phyloP scores from a whole-genome alignment of 2,329 filamentous ascomycete genomes.

The Lomentospora prolificans region DNA sequence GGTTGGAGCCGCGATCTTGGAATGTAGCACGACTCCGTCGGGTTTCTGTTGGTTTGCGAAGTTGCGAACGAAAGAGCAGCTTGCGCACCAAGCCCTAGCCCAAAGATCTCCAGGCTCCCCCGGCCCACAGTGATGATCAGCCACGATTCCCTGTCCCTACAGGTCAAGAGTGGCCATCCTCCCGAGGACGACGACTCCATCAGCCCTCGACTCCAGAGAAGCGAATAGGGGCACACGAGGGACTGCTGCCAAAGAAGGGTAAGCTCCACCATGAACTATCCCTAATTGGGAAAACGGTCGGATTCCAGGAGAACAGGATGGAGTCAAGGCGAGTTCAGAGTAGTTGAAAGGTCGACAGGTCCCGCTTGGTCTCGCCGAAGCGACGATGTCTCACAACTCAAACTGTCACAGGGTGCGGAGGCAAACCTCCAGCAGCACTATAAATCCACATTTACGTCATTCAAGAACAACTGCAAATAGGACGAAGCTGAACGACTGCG shows the following conservation, averaged over 20 bases:
- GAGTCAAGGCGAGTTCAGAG: no score
- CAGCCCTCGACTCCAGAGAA: background rate
- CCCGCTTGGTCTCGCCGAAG: no score
- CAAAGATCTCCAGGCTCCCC: background rate
- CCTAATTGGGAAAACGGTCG: background rate
- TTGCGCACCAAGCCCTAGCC: no score
- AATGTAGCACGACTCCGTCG: background rate
- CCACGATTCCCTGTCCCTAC: slow-evolving; percentile 1
- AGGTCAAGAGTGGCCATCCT: background rate
- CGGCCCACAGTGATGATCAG: slow-evolving; percentile 4
- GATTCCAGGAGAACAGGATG: background rate
- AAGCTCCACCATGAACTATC: background rate
- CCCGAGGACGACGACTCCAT: background rate
- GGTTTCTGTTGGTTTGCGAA: background rate
- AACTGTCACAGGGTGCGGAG: no score
- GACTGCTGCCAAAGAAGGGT: background rate
- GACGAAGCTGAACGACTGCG: background rate
- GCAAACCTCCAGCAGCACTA: no score
- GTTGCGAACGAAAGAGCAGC: no score
- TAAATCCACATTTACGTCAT: no score
- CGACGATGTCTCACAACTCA: no score
- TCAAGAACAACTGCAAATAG: no score
- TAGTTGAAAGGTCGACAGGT: no score
- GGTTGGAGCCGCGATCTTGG: background rate
- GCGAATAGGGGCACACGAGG: slow-evolving; percentile 1